Base-by-base conservation (phyloP, 805 yeast species). In the Kuraishia cidri region DNA sequence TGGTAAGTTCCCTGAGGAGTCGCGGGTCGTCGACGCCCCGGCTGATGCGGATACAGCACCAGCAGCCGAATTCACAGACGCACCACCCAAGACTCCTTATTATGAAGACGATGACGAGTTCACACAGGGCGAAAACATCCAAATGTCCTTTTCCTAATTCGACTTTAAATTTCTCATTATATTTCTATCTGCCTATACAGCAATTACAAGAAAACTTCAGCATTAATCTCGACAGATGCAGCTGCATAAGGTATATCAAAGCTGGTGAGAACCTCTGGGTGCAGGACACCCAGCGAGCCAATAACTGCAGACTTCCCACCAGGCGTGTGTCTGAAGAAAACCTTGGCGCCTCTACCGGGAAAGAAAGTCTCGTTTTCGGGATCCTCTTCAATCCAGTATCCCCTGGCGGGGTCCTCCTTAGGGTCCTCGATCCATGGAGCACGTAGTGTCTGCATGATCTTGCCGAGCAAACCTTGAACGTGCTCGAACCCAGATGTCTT, bases 281-380 rank as follows among this genome's bases (percentile, higher is more conserved):
- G 99, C 47, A 92, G 68, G 37, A 87, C 96, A 59, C 99, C 99
- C 45, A 92, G 66, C 30, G 76, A 64, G 43, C 99, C 99, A 48
- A 88, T 69, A 36, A 62, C 69, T 46, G 67, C 56, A 11, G 69
- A 72, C 26, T 69, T 64, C 22, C 60, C 79, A 38, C 75, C 80
- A 37, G 72, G 73, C 37, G 62, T 69, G 36, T 68, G 61, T 66
- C 94, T 76, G 62, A 77, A 83, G 61, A 69, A 73, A 41, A 92
- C 70, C 50, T 74, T 79, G 33, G 98, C 98, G 40, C 96, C 97
- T 66, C 98, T 81, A 26, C 97, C 98, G 25, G 96, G 95, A 82
- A 92, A 92, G 62, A 70, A 90, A 38, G 88, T 81, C 31, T 76
- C 69, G 52, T 77, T 69, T 18, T 68, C 64, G 33, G 58, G 60